A percentile compares a stretch with the other conserved stretches of the same genome.
phyloP scores from a whole-genome alignment of 2,329 filamentous ascomycete species.

The Ophiosphaerella narmari region DNA sequence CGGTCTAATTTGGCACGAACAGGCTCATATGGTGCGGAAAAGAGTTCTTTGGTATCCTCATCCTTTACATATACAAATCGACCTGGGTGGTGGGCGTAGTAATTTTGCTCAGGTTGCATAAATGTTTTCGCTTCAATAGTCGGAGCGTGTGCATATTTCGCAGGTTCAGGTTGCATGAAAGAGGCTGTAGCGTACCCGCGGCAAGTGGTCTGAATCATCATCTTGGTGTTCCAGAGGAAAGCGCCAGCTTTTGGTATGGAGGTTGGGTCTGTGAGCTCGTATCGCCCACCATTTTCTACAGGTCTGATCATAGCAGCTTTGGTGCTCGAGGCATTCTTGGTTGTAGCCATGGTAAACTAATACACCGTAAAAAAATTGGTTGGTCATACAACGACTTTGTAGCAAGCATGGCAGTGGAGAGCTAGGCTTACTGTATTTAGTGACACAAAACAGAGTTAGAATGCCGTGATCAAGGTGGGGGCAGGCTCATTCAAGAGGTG shows the following conservation, averaged over 20 bases:
- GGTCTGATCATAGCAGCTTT: slow-evolving; percentile 40
- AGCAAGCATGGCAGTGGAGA: slow-evolving; percentile 24
- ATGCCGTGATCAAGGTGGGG: slow-evolving; percentile 11
- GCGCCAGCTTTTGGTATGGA: slow-evolving; percentile 61
- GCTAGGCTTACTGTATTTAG: slow-evolving; percentile 35
- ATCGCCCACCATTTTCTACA: slow-evolving; percentile 57
- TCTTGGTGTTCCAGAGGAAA: slow-evolving; percentile 65
- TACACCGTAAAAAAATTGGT: slow-evolving; percentile 21
- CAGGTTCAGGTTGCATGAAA: slow-evolving; percentile 65
- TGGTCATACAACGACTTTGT: slow-evolving; percentile 28
- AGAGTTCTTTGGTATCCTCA: slow-evolving; percentile 56
- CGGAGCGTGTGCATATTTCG: slow-evolving; percentile 64
- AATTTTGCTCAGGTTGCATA: slow-evolving; percentile 65
- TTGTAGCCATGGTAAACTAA: slow-evolving; percentile 14
- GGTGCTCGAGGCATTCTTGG: slow-evolving; percentile 5
- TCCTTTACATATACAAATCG: slow-evolving; percentile 65
- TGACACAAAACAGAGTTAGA: slow-evolving; percentile 16
- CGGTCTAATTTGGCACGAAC: slow-evolving; percentile 55
- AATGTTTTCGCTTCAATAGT: slow-evolving; percentile 64
- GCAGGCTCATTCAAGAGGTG: slow-evolving; percentile 11
- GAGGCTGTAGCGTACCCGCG: slow-evolving; percentile 63
- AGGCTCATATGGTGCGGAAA: slow-evolving; percentile 62
- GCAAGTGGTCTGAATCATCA: slow-evolving; percentile 65
- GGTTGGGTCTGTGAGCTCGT: slow-evolving; percentile 61
- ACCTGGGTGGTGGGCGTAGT: slow-evolving; percentile 63